Base-by-base conservation (phyloP, 2,329 filamentous ascomycete genomes). In the Penicillium thymicola region DNA sequence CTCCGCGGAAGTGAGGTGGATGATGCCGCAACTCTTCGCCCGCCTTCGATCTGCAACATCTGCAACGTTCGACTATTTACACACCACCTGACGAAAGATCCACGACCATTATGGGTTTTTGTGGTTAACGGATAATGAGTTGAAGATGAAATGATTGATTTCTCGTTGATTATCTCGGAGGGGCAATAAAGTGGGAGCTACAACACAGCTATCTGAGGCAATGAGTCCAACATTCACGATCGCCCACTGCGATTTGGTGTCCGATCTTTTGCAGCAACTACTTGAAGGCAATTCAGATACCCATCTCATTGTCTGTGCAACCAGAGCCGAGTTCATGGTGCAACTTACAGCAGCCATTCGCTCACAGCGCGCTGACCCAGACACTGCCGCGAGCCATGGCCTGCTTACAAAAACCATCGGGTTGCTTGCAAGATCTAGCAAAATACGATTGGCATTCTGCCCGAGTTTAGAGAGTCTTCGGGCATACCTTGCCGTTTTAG, bases 391-490 rank as follows among this genome's bases (percentile, higher is more conserved):
- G 9, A 46, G 57, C 43, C 75, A 78, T 64, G 64, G 70, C 34
- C 76, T 91, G 8, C 75, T 90, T 7, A 76, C 79, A 16, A 83
- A 86, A 28, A 86, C 89, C 0, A 82, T 96, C 14, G 82, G 86
- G 53, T 82, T 90, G 60, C 79, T 92, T 28, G 83, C 87, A 45
- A 81, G 83, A 4, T 87, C 90, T 8, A 83, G 85, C 30, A 85
- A 87, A 65, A 82, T 95, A 60, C 84, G 83, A 53, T 73, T 92
- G 9, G 76, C 84, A 36, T 97, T 95, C 74, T 83, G 85, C 53
- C 85, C 90, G 0, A 90, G 88, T 2, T 81, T 94, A 52, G 85
- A 89, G 23, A 86, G 89, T 71, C 82, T 96, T 7, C 87, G 90
- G 52, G 90, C 90, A 36, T 90, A 88, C 66, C 79, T 97, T 18